Evolutionary conservation across 2,329 filamentous ascomycete species (phyloP).

Genomic region (Plenodomus biglobosus): DNA sequence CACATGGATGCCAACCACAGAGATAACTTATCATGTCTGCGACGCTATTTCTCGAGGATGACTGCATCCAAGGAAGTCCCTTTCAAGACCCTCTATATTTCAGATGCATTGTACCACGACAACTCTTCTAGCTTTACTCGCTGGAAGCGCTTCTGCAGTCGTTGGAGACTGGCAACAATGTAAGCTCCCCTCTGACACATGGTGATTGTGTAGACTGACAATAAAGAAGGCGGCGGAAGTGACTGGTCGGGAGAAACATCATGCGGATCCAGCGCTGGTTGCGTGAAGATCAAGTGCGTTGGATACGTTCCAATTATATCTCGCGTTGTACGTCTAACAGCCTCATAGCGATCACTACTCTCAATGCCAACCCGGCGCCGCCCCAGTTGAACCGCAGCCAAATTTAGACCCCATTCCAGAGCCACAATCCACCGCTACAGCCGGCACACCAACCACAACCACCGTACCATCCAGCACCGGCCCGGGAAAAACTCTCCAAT

Average conservation of each 20-base stretch:
- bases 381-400: conserved; percentile 16
- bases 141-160: conserved; percentile 25
- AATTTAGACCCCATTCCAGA: conserved; percentile 13
- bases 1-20: conserved; percentile 1
- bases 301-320: not conserved
- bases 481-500: conserved; percentile 52
- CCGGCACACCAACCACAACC: conserved; percentile 23
- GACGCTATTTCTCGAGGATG: not conserved
- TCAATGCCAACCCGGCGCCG: conserved; percentile 47
- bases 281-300: conserved; percentile 36
- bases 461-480: conserved; percentile 33
- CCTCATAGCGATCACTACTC: conserved; percentile 40
- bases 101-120: conserved; percentile 28
- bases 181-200: conserved; percentile 10
- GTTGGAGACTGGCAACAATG: conserved; percentile 41
- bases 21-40: conserved; percentile 4
- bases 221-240: conserved; percentile 30
- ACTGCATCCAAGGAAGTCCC: not conserved
- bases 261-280: conserved; percentile 30
- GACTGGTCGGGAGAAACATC: conserved; percentile 29
- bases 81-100: not conserved
- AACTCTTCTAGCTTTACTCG: conserved; percentile 24
- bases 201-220: conserved; percentile 2
- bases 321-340: conserved; percentile 8
- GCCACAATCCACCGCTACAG: conserved; percentile 11